Evolutionary conservation across 169 alveolate species (phyloP), one percentile per base, ranked within the genome.

Genomic region (Eimeria falciformis): DNA sequence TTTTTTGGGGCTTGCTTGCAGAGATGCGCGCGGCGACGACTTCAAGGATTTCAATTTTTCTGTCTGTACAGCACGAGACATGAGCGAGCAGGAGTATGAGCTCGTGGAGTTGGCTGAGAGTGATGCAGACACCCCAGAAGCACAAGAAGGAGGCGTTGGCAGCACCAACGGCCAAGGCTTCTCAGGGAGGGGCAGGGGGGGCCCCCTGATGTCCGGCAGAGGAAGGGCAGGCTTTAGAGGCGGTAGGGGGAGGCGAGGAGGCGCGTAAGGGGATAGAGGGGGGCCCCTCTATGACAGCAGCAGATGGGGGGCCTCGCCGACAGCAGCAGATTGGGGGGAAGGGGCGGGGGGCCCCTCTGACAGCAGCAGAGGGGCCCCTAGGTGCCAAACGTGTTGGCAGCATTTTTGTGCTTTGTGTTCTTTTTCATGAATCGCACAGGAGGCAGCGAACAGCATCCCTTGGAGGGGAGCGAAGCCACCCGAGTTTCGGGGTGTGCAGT

Each of bases 31-130:
- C 4, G 66, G 47, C 29, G 86, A 77, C 1, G 86, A 77, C 86
- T 77, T 77, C 69, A 77, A 77, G 66, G 86, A 77, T 68, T 77
- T 77, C 86, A 77, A 77, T 77, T 77, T 77, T 77, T 77, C 86
- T 46, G 86, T 77, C 25, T 77, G 86, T 29, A 77, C 86, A 17
- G 40, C 86, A 14, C 45, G 86, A 77, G 69, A 77, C 17, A 77
- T 77, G 86, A 77, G 86, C 14, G 86, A 77, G 27, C 86, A 77
- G 66, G 86, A 77, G 68, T 77, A 77, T 40, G 86, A 77, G 23
- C 29, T 77, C 46, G 86, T 77, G 86, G 69, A 77, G 33, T 27
- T 77, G 86, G 33, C 86, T 29, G 86, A 66, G 25, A 37, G 86
- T 43, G 86, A 75, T 7, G 23, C 11, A 50, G 86, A 75, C 43